phyloP scores from a whole-genome alignment of 2,329 filamentous ascomycete species.

The Seiridium cupressi region DNA sequence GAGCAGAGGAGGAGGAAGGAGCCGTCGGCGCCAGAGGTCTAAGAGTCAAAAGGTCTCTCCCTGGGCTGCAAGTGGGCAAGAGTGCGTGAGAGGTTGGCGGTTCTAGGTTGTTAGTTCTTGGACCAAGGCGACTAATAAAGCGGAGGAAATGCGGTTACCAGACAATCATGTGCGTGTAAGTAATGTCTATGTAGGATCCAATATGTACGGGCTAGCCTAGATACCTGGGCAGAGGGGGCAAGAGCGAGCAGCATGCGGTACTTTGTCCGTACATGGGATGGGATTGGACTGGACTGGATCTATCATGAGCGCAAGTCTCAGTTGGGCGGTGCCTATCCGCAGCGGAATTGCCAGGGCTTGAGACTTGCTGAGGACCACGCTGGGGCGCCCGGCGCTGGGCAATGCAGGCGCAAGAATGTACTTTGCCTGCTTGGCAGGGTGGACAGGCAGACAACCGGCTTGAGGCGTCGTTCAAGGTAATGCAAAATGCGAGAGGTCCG shows the following conservation, averaged over 20 bases:
- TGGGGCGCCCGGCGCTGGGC: not conserved
- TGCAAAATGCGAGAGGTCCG: not conserved
- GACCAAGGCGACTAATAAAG: not conserved
- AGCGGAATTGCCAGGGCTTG: slow-evolving; percentile 3
- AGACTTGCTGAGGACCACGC: not conserved
- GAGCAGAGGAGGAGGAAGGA: not conserved
- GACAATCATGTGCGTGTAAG: not conserved
- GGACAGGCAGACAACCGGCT: not conserved
- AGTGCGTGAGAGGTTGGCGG: slow-evolving; percentile 1
- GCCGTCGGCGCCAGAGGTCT: not conserved
- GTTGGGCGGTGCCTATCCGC: slow-evolving; percentile 11
- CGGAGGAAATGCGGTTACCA: slow-evolving; percentile 2
- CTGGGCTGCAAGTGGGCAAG: not conserved
- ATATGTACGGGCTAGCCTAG: not conserved
- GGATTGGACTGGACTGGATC: not conserved
- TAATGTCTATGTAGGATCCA: not conserved
- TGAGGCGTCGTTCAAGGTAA: not conserved
- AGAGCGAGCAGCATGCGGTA: not conserved
- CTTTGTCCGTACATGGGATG: not conserved
- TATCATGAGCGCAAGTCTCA: slow-evolving; percentile 8
- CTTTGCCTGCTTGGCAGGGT: not conserved
- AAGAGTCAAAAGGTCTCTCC: not conserved
- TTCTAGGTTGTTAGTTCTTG: not conserved
- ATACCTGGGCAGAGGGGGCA: not conserved
- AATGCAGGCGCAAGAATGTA: not conserved